These are phyloP conservation scores for Raphanus hybrid DNA, from an alignment of 441 rosid species.

Conservation along the genomic window DNA sequence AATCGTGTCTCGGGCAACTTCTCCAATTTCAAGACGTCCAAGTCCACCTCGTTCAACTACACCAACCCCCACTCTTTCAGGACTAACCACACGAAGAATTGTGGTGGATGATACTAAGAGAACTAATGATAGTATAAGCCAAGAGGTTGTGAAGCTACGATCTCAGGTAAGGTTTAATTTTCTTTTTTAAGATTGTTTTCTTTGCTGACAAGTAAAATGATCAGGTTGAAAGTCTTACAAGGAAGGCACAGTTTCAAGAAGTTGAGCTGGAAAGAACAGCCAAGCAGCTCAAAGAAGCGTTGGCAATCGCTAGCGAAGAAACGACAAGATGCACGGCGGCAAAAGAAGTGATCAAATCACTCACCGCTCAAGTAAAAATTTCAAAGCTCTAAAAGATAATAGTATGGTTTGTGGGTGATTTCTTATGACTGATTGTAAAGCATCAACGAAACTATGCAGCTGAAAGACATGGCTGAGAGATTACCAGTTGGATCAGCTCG, in stretches of 20 bases:
- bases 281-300: constrained; percentile 85
- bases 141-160: constrained; percentile 84
- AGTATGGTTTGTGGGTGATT: not conserved
- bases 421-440: constrained; percentile 20
- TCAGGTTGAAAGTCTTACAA: constrained; percentile 16
- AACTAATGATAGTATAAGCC: constrained; percentile 72
- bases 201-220: not conserved
- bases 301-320: constrained; percentile 87
- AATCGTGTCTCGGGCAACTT: constrained; percentile 95
- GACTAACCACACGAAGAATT: constrained; percentile 84
- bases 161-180: constrained; percentile 61
- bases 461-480: constrained; percentile 92
- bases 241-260: constrained; percentile 84
- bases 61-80: constrained; percentile 90
- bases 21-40: constrained; percentile 89
- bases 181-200: not conserved
- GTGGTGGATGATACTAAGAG: constrained; percentile 72
- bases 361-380: not conserved
- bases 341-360: constrained; percentile 93
- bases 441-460: constrained; percentile 44
- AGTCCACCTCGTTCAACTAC: constrained; percentile 98
- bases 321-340: constrained; percentile 94
- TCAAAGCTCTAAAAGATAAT: not conserved
- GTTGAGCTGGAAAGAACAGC: constrained; percentile 86
- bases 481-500: constrained; percentile 73